Evolutionary conservation across 2,329 filamentous ascomycete genomes (phyloP), one percentile per base, ranked within the genome.

Genomic region (Colletotrichum sansevieriae): DNA sequence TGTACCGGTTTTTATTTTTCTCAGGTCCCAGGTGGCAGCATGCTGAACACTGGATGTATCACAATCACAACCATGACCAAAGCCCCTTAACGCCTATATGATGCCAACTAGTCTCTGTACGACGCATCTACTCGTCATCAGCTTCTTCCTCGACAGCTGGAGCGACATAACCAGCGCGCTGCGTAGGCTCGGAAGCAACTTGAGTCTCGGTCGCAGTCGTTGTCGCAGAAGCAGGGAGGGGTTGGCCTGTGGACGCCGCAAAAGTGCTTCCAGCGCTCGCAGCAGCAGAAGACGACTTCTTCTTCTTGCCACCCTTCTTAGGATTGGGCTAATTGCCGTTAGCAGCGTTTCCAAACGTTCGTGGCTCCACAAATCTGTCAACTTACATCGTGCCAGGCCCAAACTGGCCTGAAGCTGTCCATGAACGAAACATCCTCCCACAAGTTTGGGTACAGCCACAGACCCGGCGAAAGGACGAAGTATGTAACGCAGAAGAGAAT

Each of bases 391-490:
- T 99, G 96, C 96, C 96, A 99, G 69, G 94, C 96, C 95, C 96
- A 99, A 6, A 97, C 82, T 20, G 96, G 96, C 77, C 91, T 91
- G 87, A 99, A 99, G 76, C 93, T 97, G 78, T 99, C 96, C 80
- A 99, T 92, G 83, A 99, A 98, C 8, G 95, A 97, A 33, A 99
- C 96, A 78, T 99, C 96, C 79, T 99, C 96, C 84, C 98, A 99
- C 20, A 99, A 83, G 78, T 99, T 99, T 56, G 96, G 96, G 82
- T 95, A 99, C 51, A 99, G 86, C 96, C 96, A 99, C n/a, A 99
- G 85, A 75, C 96, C 96, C 3, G 96, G 96, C 3, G 95, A 84
- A 1, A 89, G 85, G 15, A 87, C 85, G 77, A 98, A 97, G 81
- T 97, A 94, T 22, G 96, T 98, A 78, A 97, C 82, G 78, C 93